Evolutionary conservation across 129 eudicot genomes (phyloP).

Genomic region (Heracleum sosnowskyi): DNA sequence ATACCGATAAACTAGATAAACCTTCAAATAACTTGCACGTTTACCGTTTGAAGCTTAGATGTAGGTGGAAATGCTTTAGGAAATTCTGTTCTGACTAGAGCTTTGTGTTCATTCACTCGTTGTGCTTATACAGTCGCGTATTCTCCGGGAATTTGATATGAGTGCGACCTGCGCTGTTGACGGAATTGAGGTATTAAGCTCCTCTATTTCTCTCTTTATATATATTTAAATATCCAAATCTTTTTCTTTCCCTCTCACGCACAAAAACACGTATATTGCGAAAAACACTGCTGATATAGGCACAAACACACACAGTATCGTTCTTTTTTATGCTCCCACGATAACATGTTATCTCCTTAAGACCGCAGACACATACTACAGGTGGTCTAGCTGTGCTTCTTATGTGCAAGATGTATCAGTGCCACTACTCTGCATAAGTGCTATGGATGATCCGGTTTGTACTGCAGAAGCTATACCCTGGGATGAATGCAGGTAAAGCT

Average conservation of each 20-base stretch:
- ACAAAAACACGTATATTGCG: not conserved
- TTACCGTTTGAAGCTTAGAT: not conserved
- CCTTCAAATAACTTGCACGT: not conserved
- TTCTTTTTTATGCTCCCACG: not conserved
- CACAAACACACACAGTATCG: not conserved
- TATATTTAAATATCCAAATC: not conserved
- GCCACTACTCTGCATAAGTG: constrained; percentile 10
- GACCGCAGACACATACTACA: constrained; percentile 14
- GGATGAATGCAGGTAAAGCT: constrained; percentile 83
- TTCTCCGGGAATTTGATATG: constrained; percentile 6
- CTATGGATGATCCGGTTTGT: constrained; percentile 15
- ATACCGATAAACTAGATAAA: not conserved
- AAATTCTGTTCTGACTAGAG: not conserved
- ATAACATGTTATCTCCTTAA: constrained; percentile 9
- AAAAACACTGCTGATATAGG: not conserved
- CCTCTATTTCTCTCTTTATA: not conserved
- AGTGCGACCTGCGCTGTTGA: constrained; percentile 8
- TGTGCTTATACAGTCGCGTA: constrained; percentile 1
- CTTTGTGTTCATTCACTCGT: not conserved
- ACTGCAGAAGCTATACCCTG: constrained; percentile 30
- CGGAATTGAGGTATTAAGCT: constrained; percentile 1
- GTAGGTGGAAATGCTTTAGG: not conserved
- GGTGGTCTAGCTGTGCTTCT: constrained; percentile 13
- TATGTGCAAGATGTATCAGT: constrained; percentile 4
- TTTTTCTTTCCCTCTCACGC: not conserved